phyloP scores from a whole-genome alignment of 768 basidiomycete species.

The Termitomyces sp. region DNA sequence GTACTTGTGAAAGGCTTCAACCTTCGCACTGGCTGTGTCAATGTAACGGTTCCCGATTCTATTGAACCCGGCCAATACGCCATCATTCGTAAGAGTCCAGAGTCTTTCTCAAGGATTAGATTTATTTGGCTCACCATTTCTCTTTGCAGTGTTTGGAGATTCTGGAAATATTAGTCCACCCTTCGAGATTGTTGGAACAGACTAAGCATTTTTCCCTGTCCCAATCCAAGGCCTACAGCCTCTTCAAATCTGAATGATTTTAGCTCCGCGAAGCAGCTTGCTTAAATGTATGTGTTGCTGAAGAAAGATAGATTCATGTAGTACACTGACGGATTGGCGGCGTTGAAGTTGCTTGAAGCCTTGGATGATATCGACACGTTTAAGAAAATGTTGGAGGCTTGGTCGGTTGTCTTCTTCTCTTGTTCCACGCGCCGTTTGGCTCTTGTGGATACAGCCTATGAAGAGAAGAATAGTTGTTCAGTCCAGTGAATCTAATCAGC shows the following conservation, averaged over 20 bases:
- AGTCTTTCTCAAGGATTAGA: not conserved
- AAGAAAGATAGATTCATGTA: too few relatives aligned
- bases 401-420: too few relatives aligned
- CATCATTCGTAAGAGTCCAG: not conserved
- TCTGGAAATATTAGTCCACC: slow-evolving; percentile 37
- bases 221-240: not conserved
- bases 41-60: slow-evolving; percentile 25
- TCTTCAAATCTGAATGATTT: not conserved
- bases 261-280: too few relatives aligned
- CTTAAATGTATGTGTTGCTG: too few relatives aligned
- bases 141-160: slow-evolving; percentile 37
- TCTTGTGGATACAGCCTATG: too few relatives aligned
- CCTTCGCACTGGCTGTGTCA: slow-evolving; percentile 26
- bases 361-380: too few relatives aligned
- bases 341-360: too few relatives aligned
- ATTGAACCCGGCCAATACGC: not conserved
- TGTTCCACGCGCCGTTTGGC: too few relatives aligned
- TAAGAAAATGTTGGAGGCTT: too few relatives aligned
- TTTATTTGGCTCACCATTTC: not conserved
- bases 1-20: slow-evolving; percentile 26
- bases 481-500: too few relatives aligned
- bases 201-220: not conserved
- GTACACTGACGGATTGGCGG: too few relatives aligned
- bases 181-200: slow-evolving; percentile 25
- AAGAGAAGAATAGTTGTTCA: too few relatives aligned